A percentile compares a stretch with the other conserved stretches of the same genome.
phyloP scores from a whole-genome alignment of 2,329 filamentous ascomycete species.

The Ustulina deusta region DNA sequence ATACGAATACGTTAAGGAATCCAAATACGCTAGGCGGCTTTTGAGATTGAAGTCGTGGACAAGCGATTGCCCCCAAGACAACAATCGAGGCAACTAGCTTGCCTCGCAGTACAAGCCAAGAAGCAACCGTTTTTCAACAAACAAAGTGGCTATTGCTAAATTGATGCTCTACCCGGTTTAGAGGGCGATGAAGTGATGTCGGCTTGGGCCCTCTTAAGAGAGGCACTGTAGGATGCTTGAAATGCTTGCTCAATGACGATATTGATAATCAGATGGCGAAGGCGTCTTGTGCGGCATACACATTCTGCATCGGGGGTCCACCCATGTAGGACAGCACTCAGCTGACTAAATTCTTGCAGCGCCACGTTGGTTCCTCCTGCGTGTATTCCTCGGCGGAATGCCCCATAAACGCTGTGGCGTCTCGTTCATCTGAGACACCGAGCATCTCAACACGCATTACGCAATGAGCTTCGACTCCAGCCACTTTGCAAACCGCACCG shows the following conservation, averaged over 20 bases:
- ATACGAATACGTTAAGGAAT: neutral
- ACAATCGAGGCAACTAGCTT: neutral
- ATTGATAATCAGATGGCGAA: neutral
- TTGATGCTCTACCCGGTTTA: neutral
- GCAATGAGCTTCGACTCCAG: constrained; percentile 57
- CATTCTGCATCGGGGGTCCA: neutral
- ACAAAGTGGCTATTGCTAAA: neutral
- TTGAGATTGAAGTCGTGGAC: neutral
- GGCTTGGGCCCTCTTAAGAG: neutral
- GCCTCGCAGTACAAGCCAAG: neutral
- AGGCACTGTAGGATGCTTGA: neutral
- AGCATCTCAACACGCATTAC: neutral
- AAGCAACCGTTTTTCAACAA: neutral
- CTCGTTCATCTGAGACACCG: neutral
- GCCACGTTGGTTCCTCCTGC: constrained; percentile 2
- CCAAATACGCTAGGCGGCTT: neutral
- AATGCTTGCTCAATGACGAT: constrained; percentile 4
- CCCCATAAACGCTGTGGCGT: neutral
- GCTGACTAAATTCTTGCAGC: neutral
- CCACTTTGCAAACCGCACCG: constrained; percentile 68
- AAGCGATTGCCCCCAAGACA: neutral
- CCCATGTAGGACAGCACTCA: neutral
- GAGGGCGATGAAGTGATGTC: neutral
- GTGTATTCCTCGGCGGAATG: neutral
- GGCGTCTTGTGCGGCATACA: too few species aligned